Evolutionary conservation across 495 filamentous ascomycete species (phyloP).

Genomic region (Neurospora sp.): DNA sequence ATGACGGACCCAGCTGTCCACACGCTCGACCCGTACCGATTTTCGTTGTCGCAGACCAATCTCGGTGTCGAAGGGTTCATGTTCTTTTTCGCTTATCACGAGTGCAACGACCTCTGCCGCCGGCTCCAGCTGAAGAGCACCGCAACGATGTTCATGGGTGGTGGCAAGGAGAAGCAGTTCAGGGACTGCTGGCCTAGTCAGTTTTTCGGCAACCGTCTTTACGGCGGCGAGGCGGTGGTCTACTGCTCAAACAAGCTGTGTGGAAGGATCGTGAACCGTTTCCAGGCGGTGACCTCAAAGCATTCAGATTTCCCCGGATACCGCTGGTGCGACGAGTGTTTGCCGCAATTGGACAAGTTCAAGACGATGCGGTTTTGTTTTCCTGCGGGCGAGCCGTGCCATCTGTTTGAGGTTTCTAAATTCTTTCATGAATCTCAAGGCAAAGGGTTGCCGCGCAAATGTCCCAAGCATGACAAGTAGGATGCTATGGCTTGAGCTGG

Average conservation of each 20-base stretch:
- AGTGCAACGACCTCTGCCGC: constrained; percentile 29
- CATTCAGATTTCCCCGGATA: constrained; percentile 8
- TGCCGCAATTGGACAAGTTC: constrained; percentile 17
- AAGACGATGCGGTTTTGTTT: constrained; percentile 3
- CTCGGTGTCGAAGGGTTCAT: constrained; percentile 24
- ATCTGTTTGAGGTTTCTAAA: constrained; percentile 12
- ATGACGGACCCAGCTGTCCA: constrained; percentile 30
- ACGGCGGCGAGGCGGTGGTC: no score
- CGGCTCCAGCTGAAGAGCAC: constrained; percentile 27
- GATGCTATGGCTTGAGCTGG: no score
- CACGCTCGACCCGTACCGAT: constrained; percentile 17
- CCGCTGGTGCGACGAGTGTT: constrained; percentile 23
- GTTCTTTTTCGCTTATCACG: constrained; percentile 28
- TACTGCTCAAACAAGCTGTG: constrained; percentile 31
- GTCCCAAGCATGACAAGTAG: constrained; percentile 8
- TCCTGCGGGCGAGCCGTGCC: background rate
- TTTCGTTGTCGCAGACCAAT: constrained; percentile 21
- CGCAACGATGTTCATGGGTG: constrained; percentile 12
- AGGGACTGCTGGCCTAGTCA: constrained; percentile 13
- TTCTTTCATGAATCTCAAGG: constrained; percentile 25
- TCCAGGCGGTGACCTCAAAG: constrained; percentile 6
- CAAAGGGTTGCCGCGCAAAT: constrained; percentile 3
- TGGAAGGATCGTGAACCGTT: constrained; percentile 15
- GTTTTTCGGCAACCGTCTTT: background rate
- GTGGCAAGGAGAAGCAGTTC: constrained; percentile 10